These are phyloP conservation scores for Stevia rebaudiana DNA, from an alignment of 140 eudicot species.

Conservation along the genomic window DNA sequence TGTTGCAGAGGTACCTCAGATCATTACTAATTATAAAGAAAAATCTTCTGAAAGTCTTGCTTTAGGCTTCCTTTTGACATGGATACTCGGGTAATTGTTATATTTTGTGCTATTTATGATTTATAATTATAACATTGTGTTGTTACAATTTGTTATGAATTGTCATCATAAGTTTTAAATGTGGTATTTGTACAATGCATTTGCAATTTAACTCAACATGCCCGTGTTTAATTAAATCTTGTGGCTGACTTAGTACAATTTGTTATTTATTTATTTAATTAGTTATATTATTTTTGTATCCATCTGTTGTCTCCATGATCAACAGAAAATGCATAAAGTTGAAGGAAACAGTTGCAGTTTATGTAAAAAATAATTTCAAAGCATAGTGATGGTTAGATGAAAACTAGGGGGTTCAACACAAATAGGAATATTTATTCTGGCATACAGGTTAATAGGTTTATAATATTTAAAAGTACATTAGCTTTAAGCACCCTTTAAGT, in stretches of 20 bases:
- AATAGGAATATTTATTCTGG: not conserved
- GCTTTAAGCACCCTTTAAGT: not conserved
- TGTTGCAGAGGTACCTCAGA: constrained; percentile 79
- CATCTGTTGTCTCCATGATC: too few relatives aligned
- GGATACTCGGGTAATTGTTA: constrained; percentile 65
- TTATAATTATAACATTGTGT: not conserved
- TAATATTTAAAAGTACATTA: not conserved
- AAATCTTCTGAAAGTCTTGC: constrained; percentile 81
- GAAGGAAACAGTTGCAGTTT: not conserved
- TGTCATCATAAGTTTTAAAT: not conserved
- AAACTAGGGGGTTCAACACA: not conserved
- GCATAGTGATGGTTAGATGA: not conserved
- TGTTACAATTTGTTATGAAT: not conserved
- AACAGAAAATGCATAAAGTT: not conserved
- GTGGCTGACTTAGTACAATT: too few relatives aligned
- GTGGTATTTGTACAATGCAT: not conserved
- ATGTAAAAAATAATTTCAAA: not conserved
- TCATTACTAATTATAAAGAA: constrained; percentile 56
- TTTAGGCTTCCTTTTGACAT: constrained; percentile 53
- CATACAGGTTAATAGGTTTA: not conserved
- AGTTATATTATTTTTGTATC: too few relatives aligned
- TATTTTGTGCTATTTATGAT: not conserved
- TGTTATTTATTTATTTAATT: too few relatives aligned
- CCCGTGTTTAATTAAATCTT: not conserved
- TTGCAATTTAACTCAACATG: not conserved